Base-by-base conservation (phyloP, 352 stramenopile species). In the Blastocystis sp. region DNA sequence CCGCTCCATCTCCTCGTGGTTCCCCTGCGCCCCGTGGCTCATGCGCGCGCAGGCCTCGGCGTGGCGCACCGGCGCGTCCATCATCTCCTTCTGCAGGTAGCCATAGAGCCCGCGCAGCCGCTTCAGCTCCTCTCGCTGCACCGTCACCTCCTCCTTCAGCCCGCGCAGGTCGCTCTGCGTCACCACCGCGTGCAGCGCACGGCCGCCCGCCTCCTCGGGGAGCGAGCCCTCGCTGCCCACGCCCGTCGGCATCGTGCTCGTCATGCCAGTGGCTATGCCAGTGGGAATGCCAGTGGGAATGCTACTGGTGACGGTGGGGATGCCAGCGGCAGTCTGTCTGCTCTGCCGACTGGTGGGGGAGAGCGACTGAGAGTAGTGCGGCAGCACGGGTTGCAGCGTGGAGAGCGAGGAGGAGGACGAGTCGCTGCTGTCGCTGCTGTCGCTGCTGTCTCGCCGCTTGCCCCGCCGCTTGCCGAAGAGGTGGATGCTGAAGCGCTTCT, bases 391-490 rank as follows among this genome's bases (percentile, higher is more conserved):
- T 14, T 56, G 5, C 5, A 14, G 5, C 5, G 5, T 56, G 48
- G 48, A 14, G 48, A 56, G 5, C 5, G 48, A 56, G 5, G 48
- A 17, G 48, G 5, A 7, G 5, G 48, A 56, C 48, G 48, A 56
- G 5, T 7, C 14, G 48, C 14, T 14, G 48, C 48, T 56, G 48
- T 14, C 14, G 48, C 5, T 56, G 48, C 48, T 56, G 48, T 56
- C 48, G 48, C 48, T 56, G 48, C 48, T 56, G 48, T 7, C 5
- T 7, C 5, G 5, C 5, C 14, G 14, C 5, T 19, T n/a, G 38
- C 41, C 19, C n/a, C 69, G 67, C 40, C 66, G 65, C 56, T 77
- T 77, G 11, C 74, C 74, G 43, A 84, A 84, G 48, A 84, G 40
- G 48, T 53, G 66, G 28, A 84, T 84, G 34, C 74, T 56, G n/a